A percentile compares a stretch with the other conserved stretches of the same genome.
Evolutionary conservation across 2,329 filamentous ascomycete genomes (phyloP).

Genomic region (Calonectria leucothoes): DNA sequence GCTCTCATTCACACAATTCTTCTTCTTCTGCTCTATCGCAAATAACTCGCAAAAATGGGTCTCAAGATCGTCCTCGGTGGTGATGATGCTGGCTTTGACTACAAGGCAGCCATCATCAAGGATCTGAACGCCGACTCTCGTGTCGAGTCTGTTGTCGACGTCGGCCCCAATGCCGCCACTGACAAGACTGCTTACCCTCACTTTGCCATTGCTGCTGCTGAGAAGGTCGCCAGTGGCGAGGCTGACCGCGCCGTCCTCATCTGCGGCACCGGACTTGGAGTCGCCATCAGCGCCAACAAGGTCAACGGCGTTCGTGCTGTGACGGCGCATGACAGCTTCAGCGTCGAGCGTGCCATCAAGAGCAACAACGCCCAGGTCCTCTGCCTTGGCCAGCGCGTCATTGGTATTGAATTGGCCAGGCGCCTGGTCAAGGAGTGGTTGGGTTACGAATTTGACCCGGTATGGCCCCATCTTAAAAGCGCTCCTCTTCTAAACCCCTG

Average conservation of each 20-base stretch:
- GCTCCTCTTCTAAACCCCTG: not conserved
- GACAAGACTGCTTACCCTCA: conserved; percentile 88
- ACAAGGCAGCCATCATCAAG: conserved; percentile 81
- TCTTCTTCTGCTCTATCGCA: not conserved
- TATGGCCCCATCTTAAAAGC: conserved; percentile 50
- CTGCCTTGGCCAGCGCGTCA: conserved; percentile 86
- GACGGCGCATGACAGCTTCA: conserved; percentile 87
- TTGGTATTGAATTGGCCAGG: conserved; percentile 83
- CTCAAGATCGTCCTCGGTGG: conserved; percentile 20
- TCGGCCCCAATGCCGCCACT: conserved; percentile 72
- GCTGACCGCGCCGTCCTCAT: conserved; percentile 84
- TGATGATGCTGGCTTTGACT: conserved; percentile 76
- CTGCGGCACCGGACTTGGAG: conserved; percentile 86
- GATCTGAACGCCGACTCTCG: conserved; percentile 75
- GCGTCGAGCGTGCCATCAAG: conserved; percentile 81
- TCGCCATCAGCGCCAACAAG: conserved; percentile 91
- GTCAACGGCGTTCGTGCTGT: conserved; percentile 85
- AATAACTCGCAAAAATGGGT: conserved; percentile 13
- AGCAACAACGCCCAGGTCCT: conserved; percentile 90
- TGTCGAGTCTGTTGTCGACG: conserved; percentile 71
- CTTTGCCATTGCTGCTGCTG: conserved; percentile 78
- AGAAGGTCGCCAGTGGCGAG: conserved; percentile 68
- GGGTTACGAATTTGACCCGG: conserved; percentile 79
- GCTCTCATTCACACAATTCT: not conserved
- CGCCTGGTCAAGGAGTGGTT: conserved; percentile 84